A percentile compares a stretch with the other conserved stretches of the same genome.
Conservation (phyloP, 495 filamentous ascomycete genomes). For the Aspergillus campestris region DNA sequence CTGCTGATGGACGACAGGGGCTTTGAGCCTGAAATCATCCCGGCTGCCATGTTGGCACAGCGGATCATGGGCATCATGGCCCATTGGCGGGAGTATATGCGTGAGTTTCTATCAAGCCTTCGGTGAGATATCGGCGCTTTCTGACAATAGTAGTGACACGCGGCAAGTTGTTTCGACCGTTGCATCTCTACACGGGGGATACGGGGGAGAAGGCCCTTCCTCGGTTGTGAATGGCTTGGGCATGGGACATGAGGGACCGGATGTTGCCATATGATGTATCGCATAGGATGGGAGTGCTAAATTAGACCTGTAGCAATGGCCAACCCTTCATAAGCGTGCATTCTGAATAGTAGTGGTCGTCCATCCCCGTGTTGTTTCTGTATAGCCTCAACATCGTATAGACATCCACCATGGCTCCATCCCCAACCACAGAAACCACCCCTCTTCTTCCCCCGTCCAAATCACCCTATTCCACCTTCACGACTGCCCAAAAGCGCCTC, state of each 20-base stretch:
- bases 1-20: conserved; percentile 12
- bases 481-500: conserved; percentile 16
- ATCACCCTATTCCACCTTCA: conserved; percentile 16
- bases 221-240: conserved; percentile 7
- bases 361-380: background rate
- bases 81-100: conserved; percentile 36
- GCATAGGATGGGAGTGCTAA: too few relatives aligned
- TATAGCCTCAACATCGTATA: background rate
- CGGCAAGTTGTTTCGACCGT: conserved; percentile 27
- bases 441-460: conserved; percentile 7
- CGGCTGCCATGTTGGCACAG: conserved; percentile 25
- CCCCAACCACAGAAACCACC: conserved; percentile 9
- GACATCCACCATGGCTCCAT: background rate
- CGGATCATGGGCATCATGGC: conserved; percentile 34
- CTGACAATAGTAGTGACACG: conserved; percentile 13
- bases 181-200: conserved; percentile 21
- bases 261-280: too few relatives aligned
- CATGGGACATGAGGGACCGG: background rate
- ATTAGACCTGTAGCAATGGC: too few relatives aligned
- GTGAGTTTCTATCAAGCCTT: conserved; percentile 11
- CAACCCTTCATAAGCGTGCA: too few relatives aligned
- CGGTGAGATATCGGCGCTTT: conserved; percentile 11
- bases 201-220: background rate
- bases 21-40: conserved; percentile 28
- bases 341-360: too few relatives aligned